Base-by-base conservation (phyloP, 2,329 filamentous ascomycete species). In the Ceratocystis cacaofunesta region DNA sequence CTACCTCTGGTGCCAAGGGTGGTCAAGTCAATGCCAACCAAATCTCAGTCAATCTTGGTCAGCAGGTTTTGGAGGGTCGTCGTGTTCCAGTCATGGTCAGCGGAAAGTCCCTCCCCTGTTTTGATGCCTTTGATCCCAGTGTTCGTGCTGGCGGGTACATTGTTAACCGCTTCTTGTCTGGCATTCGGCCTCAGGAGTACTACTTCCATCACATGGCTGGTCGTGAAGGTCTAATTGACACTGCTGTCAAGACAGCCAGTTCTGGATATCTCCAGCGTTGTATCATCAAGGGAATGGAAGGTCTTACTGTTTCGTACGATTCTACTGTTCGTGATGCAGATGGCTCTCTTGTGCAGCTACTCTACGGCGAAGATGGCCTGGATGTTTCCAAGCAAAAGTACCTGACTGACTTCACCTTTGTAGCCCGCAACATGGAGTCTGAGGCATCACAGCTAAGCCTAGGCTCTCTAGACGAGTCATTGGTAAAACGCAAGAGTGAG, bases 141-240 rank as follows among this genome's bases (percentile, higher is more conserved):
- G 83, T 95, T 5, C 83, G 91, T 70, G 94, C 94, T 63, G 92
- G 92, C 71, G 94, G 94, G 19, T 99, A 95, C 76, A 89, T 99
- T 69, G 88, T 89, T 62, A 90, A 95, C 72, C 90, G 94, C 74
- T 99, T 99, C 83, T 88, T 99, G 80, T 99, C 95, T 28, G 94
- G 94, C 68, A 94, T 99, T 68, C 86, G 92, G 65, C 94, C 94
- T 3, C 94, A 99, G 72, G 95, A 99, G 74, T 99, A 96, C 75
- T 99, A 92, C 75, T 99, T 99, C 80, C 94, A 99, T 82, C 91
- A 95, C 75, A 99, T 99, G 95, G 94, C 92, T 72, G 95, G 95
- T 71, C 85, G 94, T 77, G 95, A 99, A 81, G 94, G 94, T 80
- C 79, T 99, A 69, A 99, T 99, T 73, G 94, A 99, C 82, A 99